Evolutionary conservation across 2,329 filamentous ascomycete genomes (phyloP).

Genomic region (Neonectria magnoliae): DNA sequence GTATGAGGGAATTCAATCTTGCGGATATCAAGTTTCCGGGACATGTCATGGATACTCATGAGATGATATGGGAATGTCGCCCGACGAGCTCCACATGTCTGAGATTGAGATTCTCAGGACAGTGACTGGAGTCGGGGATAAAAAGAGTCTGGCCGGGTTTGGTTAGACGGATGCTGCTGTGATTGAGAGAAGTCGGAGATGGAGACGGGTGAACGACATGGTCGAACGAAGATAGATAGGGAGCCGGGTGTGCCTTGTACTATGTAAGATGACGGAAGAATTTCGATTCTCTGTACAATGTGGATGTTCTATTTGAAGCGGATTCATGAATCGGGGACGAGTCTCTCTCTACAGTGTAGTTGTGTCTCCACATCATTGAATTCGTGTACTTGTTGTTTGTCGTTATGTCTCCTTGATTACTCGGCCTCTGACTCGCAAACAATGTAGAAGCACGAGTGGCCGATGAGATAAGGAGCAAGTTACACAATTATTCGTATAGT

Average conservation of each 20-base stretch:
- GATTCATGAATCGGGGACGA: constrained; percentile 1
- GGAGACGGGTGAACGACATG: not conserved
- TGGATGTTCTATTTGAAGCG: constrained; percentile 9
- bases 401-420: not conserved
- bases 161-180: not conserved
- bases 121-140: not conserved
- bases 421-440: not conserved
- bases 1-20: not conserved
- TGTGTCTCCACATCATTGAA: not conserved
- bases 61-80: not conserved
- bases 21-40: too few species aligned
- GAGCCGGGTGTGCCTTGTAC: constrained; percentile 1
- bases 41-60: not conserved
- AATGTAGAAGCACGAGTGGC: not conserved
- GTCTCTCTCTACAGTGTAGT: not conserved
- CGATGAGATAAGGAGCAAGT: not conserved
- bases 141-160: not conserved
- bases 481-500: not conserved
- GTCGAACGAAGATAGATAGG: not conserved
- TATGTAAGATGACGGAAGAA: constrained; percentile 18
- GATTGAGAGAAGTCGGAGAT: not conserved
- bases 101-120: not conserved
- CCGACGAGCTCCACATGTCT: not conserved
- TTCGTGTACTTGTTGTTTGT: not conserved
- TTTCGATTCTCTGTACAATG: constrained; percentile 4